These are phyloP conservation scores for Hypericum perforatum DNA, from an alignment of 345 rosid genomes.

Conservation along the genomic window DNA sequence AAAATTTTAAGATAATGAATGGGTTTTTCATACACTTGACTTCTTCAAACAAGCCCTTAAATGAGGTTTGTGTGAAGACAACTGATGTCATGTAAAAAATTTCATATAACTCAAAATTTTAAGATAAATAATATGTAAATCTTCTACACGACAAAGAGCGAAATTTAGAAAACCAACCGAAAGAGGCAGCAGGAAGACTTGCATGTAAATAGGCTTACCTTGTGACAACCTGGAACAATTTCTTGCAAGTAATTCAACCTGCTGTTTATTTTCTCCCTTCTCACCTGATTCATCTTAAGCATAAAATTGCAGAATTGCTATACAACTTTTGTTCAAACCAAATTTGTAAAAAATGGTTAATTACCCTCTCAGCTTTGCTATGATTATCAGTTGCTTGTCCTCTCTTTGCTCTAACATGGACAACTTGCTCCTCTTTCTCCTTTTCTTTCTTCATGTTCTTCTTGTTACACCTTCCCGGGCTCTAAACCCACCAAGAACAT, in stretches of 20 bases:
- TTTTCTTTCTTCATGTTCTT: neutral
- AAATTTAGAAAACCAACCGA: neutral
- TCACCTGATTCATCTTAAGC: constrained; percentile 9
- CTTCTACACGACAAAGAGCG: neutral
- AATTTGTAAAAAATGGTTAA: neutral
- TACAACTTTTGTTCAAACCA: neutral
- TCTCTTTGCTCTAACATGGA: constrained; percentile 2
- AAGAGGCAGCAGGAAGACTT: no score
- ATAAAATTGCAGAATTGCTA: neutral
- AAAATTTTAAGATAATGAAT: no score
- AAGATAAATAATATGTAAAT: neutral
- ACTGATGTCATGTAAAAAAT: neutral
- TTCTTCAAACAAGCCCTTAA: neutral
- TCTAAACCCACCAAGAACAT: no score
- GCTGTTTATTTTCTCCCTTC: constrained; percentile 25
- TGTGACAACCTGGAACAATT: constrained; percentile 26
- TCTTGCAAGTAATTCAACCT: constrained; percentile 21
- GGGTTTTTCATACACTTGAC: no score
- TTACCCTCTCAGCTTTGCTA: neutral
- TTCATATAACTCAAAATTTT: no score
- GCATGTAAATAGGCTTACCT: constrained; percentile 9
- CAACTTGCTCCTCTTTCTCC: neutral
- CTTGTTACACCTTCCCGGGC: neutral
- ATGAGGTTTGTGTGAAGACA: neutral
- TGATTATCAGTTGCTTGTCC: constrained; percentile 5